These are phyloP conservation scores for Lactifluus subvellereus DNA, from an alignment of 768 basidiomycete genomes.

Conservation along the genomic window DNA sequence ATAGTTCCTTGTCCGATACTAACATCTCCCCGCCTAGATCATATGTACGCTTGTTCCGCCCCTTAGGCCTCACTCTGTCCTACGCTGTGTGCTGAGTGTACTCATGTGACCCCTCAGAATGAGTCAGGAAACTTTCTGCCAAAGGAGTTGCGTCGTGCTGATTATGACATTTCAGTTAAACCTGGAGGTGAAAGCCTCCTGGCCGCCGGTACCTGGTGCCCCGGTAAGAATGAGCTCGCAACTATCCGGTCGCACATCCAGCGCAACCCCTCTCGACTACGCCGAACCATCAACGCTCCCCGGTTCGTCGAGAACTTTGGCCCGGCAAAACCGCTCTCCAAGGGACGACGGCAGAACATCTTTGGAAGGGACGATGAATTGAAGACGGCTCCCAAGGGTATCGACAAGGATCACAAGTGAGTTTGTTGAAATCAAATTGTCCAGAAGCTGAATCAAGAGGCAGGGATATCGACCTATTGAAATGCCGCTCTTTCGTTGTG, in stretches of 20 bases:
- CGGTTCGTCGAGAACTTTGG: conserved; percentile 79
- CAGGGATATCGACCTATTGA: conserved; percentile 89
- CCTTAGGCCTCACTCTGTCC: not conserved
- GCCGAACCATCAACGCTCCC: conserved; percentile 57
- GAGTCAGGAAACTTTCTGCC: conserved; percentile 23
- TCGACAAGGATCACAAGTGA: conserved; percentile 75
- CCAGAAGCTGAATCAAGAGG: not conserved
- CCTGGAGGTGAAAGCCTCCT: conserved; percentile 64
- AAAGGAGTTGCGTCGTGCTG: not conserved
- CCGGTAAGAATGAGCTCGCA: conserved; percentile 70
- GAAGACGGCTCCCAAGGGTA: conserved; percentile 87
- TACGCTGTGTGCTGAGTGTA: not conserved
- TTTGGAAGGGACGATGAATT: conserved; percentile 86
- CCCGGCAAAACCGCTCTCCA: conserved; percentile 50
- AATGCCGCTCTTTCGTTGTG: conserved; percentile 74
- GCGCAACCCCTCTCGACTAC: conserved; percentile 54
- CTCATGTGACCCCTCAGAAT: conserved; percentile 22
- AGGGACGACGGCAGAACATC: conserved; percentile 64
- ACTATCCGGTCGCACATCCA: conserved; percentile 72
- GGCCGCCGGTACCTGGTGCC: conserved; percentile 78
- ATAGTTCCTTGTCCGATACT: not conserved
- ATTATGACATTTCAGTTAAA: conserved; percentile 41
- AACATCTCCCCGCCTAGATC: conserved; percentile 39
- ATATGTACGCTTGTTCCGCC: conserved; percentile 43
- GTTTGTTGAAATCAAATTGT: conserved; percentile 17